Conservation (phyloP, 2,329 filamentous ascomycete species). For the Arthrobotrys conoides region DNA sequence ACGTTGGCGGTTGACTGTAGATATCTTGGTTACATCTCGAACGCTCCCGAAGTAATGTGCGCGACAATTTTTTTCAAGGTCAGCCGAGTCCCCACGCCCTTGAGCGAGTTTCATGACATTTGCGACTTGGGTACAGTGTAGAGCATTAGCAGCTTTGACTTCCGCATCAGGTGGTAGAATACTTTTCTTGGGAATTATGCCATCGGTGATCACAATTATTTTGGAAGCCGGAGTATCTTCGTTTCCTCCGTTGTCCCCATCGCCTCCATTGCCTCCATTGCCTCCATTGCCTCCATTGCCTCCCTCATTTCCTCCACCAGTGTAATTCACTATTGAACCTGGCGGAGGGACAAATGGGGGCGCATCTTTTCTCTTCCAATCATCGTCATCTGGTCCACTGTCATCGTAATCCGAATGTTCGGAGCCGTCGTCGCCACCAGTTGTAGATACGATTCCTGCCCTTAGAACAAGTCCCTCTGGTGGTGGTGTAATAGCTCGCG, state of each 20-base stretch:
- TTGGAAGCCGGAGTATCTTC: too few relatives aligned
- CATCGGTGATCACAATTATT: neutral
- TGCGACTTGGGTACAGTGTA: slow-evolving; percentile 2
- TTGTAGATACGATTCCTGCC: neutral
- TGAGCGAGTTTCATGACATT: neutral
- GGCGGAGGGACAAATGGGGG: neutral
- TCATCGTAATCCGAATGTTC: neutral
- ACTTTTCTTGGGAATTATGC: neutral
- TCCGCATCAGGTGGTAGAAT: slow-evolving; percentile 6
- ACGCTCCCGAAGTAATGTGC: neutral
- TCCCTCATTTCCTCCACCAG: too few relatives aligned
- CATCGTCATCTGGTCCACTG: neutral
- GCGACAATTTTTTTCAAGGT: neutral
- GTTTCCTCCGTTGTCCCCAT: too few relatives aligned
- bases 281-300: too few relatives aligned
- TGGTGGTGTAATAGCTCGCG: neutral
- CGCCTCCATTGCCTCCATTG: too few relatives aligned
- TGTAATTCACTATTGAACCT: too few relatives aligned
- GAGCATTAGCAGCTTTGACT: slow-evolving; percentile 14
- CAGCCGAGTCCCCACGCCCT: neutral
- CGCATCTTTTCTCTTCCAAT: neutral
- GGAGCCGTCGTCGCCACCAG: too few relatives aligned
- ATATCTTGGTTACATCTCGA: slow-evolving; percentile 3
- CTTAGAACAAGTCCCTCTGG: slow-evolving; percentile 14
- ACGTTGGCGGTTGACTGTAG: neutral